Conservation (phyloP, 225 moss, liverwort and hornwort species). For the Physcomitrium patens region DNA sequence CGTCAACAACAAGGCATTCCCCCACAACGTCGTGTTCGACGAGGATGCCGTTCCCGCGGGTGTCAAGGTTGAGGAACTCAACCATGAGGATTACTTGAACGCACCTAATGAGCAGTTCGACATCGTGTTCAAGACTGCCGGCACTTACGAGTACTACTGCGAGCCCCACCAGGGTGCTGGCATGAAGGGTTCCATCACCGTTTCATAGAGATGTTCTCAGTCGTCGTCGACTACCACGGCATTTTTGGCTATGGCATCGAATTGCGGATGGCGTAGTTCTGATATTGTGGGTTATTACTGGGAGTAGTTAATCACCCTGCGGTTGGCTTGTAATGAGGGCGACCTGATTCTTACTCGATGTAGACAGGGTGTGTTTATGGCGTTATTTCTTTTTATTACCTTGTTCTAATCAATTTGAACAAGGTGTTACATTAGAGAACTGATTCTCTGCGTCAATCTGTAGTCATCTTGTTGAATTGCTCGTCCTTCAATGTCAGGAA, state of each 20-base stretch:
- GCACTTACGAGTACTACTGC: constrained; percentile 58
- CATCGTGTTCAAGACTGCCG: constrained; percentile 38
- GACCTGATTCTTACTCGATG: neutral
- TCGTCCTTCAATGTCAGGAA: too few relatives aligned
- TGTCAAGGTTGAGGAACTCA: constrained; percentile 39
- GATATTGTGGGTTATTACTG: too few relatives aligned
- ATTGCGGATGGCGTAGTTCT: neutral
- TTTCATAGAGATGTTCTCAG: constrained; percentile 35
- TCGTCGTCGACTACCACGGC: neutral
- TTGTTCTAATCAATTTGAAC: neutral
- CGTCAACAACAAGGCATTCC: constrained; percentile 67
- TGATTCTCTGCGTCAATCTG: neutral
- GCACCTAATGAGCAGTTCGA: constrained; percentile 25
- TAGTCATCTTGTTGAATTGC: too few relatives aligned
- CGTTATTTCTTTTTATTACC: neutral
- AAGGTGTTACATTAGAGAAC: neutral
- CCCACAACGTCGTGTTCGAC: constrained; percentile 71
- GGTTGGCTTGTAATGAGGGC: constrained; percentile 11
- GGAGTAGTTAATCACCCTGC: neutral
- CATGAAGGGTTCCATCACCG: constrained; percentile 65
- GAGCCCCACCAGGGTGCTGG: constrained; percentile 74
- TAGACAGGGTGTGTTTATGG: constrained; percentile 12
- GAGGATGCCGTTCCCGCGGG: constrained; percentile 52
- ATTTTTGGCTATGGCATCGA: neutral
- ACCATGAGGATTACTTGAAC: constrained; percentile 59